Percentiles rank a stretch among this genome's conserved stretches.
These are phyloP conservation scores for Prunus kanzakura DNA, from an alignment of 306 rosid species.

Conservation along the genomic window DNA sequence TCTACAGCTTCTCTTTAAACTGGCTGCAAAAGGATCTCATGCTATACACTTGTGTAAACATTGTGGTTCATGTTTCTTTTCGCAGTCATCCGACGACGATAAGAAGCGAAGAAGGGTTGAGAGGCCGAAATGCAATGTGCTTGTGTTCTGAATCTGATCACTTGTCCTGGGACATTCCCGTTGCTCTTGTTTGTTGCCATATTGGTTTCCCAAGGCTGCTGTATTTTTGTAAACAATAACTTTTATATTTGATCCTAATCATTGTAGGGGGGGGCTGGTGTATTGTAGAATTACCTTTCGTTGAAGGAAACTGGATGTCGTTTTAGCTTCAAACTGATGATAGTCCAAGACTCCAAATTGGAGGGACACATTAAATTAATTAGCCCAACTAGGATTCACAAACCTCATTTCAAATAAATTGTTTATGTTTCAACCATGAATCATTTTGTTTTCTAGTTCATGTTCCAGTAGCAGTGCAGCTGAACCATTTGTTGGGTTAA, in stretches of 20 bases:
- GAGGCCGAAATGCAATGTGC: slow-evolving; percentile 58
- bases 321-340: not conserved
- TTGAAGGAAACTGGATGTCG: not conserved
- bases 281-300: slow-evolving; percentile 21
- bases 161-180: slow-evolving; percentile 12
- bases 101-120: slow-evolving; percentile 62
- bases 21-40: not conserved
- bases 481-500: too few species aligned
- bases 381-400: not conserved
- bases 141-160: slow-evolving; percentile 34
- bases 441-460: not conserved
- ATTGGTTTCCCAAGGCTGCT: slow-evolving; percentile 17
- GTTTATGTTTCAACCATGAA: not conserved
- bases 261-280: slow-evolving; percentile 20
- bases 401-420: slow-evolving; percentile 33
- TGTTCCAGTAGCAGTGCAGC: too few species aligned
- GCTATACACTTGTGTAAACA: not conserved
- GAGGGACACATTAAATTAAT: not conserved
- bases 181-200: slow-evolving; percentile 15
- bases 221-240: slow-evolving; percentile 9
- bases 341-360: not conserved
- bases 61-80: slow-evolving; percentile 9
- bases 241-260: slow-evolving; percentile 1
- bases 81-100: slow-evolving; percentile 52
- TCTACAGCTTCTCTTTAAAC: not conserved